These are phyloP conservation scores for Leccinum pachyderme DNA, from an alignment of 1,284 basidiomycete genomes.

Conservation along the genomic window DNA sequence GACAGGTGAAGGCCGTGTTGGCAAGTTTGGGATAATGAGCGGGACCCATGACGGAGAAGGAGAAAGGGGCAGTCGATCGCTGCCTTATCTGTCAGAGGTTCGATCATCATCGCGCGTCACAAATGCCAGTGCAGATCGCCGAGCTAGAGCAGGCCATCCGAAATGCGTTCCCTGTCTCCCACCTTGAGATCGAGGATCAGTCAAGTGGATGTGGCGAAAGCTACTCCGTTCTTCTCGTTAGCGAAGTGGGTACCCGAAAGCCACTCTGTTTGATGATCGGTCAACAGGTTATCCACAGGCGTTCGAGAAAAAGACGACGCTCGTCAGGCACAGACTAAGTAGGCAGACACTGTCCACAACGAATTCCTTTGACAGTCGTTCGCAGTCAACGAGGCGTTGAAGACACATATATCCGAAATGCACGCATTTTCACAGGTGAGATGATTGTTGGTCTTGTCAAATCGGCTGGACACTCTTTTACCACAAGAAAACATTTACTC, in stretches of 20 bases:
- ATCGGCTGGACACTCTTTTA: background rate
- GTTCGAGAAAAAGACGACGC: constrained; percentile 74
- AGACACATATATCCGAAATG: constrained; percentile 70
- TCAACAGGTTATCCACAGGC: constrained; percentile 38
- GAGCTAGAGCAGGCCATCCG: constrained; percentile 63
- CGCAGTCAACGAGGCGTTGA: constrained; percentile 72
- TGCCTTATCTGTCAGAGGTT: background rate
- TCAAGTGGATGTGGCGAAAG: constrained; percentile 78
- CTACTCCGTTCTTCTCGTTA: constrained; percentile 72
- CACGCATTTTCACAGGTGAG: constrained; percentile 83
- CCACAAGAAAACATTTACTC: constrained; percentile 71
- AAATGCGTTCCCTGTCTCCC: constrained; percentile 54
- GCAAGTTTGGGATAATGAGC: constrained; percentile 36
- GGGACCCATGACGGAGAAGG: constrained; percentile 9
- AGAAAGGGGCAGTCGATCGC: constrained; percentile 1
- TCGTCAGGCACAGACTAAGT: constrained; percentile 70
- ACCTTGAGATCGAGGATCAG: constrained; percentile 70
- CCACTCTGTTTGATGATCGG: background rate
- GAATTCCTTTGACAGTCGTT: constrained; percentile 1
- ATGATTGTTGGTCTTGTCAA: background rate
- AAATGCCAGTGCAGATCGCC: constrained; percentile 58
- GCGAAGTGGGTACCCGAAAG: constrained; percentile 48
- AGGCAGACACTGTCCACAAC: constrained; percentile 18
- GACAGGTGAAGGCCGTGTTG: constrained; percentile 36
- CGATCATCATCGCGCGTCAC: constrained; percentile 7